Base-by-base conservation (phyloP, 2,329 filamentous ascomycete species). In the Penicillium sp. region DNA sequence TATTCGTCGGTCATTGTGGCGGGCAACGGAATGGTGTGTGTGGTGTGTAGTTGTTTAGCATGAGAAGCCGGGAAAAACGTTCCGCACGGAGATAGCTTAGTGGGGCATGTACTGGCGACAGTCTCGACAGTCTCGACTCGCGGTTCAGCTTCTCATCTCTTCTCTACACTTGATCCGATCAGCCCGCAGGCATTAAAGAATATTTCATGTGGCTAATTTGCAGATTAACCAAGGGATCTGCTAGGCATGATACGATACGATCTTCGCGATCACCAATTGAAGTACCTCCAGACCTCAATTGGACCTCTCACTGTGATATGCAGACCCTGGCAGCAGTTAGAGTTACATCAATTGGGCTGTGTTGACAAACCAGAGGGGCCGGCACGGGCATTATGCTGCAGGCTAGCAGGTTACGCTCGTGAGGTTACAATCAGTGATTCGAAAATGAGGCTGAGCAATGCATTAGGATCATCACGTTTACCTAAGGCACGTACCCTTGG, bases 1-100 rank as follows among this genome's bases (percentile, higher is more conserved):
- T 66, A 65, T 37, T 59, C 50, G 39, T 59, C 43, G 18, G 50
- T 55, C 51, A 59, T 58, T 35, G 23, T 56, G 46, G 27, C 25
- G 25, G 48, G 10, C 33, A 28, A 24, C 3, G 10, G 25, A 25
- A 12, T 31, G 10, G 12, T 23, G 24, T 25, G 15, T 28, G 27
- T 28, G 20, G 20, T 28, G 28, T 15, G 40, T 18, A 42, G 40
- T 27, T 42, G 40, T 31, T 31, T 13, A 6, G 20, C 6, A 24
- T 25, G 15, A 20, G 15, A 42, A 15, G 39, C 20, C 8, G 40
- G 40, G 27, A 29, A 42, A 42, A 42, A 42, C n/a, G 40, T 42
- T 42, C 27, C 46, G 23, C 20, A 40, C 33, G 33, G 33, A 37
- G 33, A 35, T 35, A 8, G 18, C 15, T 10, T 10, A 20, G 33